Conservation (phyloP, 78 protist genomes). For the Dictyostelium purpureum region DNA sequence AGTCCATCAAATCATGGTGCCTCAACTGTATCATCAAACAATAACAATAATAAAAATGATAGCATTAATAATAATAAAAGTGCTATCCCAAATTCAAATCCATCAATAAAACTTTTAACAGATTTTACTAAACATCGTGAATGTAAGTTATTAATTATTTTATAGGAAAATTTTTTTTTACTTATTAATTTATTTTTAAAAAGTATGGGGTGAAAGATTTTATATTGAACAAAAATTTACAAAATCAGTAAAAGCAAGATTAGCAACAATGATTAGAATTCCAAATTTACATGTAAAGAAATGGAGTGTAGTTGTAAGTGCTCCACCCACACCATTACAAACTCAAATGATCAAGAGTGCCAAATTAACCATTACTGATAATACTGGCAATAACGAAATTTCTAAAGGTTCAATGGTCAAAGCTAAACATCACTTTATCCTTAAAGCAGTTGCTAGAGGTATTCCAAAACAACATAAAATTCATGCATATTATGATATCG, state of each 20-base stretch:
- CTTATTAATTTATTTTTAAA: too few species aligned
- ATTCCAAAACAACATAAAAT: not conserved
- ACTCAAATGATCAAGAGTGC: constrained; percentile 41
- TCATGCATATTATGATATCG: constrained; percentile 33
- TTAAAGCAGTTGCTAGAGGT: constrained; percentile 12
- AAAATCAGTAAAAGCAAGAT: constrained; percentile 7
- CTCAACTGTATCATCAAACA: not conserved
- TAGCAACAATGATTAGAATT: constrained; percentile 1
- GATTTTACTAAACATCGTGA: constrained; percentile 26
- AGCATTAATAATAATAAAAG: not conserved
- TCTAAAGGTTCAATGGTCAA: not conserved
- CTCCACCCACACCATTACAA: constrained; percentile 73
- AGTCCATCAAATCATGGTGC: not conserved
- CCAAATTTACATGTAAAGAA: constrained; percentile 40
- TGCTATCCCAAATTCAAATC: not conserved
- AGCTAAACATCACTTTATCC: not conserved
- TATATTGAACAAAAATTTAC: constrained; percentile 21
- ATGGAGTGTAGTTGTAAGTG: constrained; percentile 35
- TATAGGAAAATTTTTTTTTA: not conserved
- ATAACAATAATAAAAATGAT: not conserved
- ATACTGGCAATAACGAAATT: not conserved
- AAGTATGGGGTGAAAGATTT: constrained; percentile 13
- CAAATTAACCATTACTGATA: not conserved
- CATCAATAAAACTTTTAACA: not conserved
- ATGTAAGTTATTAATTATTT: too few species aligned